Percentiles rank a stretch among this genome's conserved stretches.
phyloP scores from a whole-genome alignment of 2,329 filamentous ascomycete genomes.

The Septoria linicola region DNA sequence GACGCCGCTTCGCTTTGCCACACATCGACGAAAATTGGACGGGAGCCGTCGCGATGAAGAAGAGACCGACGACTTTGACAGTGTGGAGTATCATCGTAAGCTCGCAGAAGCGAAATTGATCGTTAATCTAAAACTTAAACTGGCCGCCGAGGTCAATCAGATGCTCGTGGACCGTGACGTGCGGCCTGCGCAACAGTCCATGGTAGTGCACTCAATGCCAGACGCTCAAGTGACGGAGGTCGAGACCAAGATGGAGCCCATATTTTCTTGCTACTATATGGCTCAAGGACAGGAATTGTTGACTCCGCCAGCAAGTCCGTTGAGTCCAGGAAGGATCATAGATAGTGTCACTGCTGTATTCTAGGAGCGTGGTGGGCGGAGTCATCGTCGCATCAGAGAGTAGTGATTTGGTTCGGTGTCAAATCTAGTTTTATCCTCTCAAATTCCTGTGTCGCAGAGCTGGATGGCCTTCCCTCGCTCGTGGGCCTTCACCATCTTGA shows the following conservation, averaged over 20 bases:
- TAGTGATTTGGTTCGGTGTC: neutral
- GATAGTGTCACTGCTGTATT: conserved; percentile 1
- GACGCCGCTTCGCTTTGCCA: conserved; percentile 45
- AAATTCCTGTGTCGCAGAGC: conserved; percentile 23
- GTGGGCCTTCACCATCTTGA: conserved; percentile 30
- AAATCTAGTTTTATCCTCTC: neutral
- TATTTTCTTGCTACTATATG: conserved; percentile 34
- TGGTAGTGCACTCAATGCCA: conserved; percentile 4
- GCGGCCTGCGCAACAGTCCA: conserved; percentile 2
- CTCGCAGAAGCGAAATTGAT: conserved; percentile 20
- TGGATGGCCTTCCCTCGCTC: conserved; percentile 31
- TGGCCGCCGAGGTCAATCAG: conserved; percentile 19
- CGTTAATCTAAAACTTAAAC: conserved; percentile 19
- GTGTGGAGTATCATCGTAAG: conserved; percentile 29
- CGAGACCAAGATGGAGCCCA: conserved; percentile 24
- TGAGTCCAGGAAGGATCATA: conserved; percentile 12
- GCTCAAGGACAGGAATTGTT: conserved; percentile 15
- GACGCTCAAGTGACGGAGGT: conserved; percentile 10
- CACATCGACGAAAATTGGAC: conserved; percentile 36
- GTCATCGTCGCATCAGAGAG: neutral
- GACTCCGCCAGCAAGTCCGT: conserved; percentile 25
- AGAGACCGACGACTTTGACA: conserved; percentile 41
- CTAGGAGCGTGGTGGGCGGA: neutral
- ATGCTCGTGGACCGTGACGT: neutral
- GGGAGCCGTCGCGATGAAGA: conserved; percentile 38